phyloP scores from a whole-genome alignment of 306 rosid species.

The Mimosa pudica region DNA sequence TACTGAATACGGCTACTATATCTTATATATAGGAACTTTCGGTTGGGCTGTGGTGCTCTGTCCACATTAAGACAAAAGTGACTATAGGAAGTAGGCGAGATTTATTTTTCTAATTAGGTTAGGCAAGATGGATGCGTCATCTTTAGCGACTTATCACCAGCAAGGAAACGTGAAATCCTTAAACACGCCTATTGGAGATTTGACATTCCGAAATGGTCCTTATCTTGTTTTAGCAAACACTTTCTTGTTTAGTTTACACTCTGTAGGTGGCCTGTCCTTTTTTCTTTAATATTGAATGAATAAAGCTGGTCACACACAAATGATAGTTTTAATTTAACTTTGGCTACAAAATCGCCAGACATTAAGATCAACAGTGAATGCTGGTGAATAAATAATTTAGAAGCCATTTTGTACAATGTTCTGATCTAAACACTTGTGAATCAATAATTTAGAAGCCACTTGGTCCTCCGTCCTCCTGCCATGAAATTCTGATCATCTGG shows the following conservation, averaged over 20 bases:
- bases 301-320: neutral
- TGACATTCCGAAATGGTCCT: neutral
- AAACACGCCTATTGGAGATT: neutral
- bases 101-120: neutral
- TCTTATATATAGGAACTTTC: neutral
- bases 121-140: conserved; percentile 3
- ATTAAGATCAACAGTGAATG: neutral
- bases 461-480: neutral
- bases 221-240: neutral
- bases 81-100: neutral
- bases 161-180: neutral
- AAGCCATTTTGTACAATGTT: neutral
- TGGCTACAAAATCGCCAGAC: neutral
- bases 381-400: neutral
- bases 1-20: neutral
- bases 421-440: neutral
- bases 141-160: neutral
- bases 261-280: neutral
- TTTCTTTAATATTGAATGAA: neutral
- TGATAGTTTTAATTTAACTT: no score
- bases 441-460: neutral
- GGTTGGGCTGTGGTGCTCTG: neutral
- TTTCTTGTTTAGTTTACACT: neutral
- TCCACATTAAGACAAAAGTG: neutral
- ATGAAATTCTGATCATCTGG: neutral